Evolutionary conservation across 129 eudicot genomes (phyloP).

Genomic region (Flaveria trinervia): DNA sequence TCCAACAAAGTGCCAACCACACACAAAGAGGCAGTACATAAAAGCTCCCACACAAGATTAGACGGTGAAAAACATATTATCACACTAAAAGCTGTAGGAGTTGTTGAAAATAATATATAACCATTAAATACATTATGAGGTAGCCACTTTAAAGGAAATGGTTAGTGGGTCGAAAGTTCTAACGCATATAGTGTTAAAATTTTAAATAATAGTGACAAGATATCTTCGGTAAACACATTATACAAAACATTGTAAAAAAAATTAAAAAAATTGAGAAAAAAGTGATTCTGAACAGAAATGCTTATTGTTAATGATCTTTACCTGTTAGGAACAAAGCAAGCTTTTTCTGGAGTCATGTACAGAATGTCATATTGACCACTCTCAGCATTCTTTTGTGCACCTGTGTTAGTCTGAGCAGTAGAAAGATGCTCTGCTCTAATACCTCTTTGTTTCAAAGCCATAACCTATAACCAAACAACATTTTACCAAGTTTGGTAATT

Average conservation of each 20-base stretch:
- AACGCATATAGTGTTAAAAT: neutral
- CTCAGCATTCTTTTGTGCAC: constrained; percentile 63
- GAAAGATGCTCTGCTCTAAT: constrained; percentile 78
- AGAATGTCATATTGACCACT: constrained; percentile 63
- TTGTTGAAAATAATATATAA: constrained; percentile 2
- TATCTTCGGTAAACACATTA: neutral
- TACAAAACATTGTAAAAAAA: neutral
- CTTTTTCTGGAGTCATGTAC: constrained; percentile 95
- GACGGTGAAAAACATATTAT: constrained; percentile 1
- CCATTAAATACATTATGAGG: neutral
- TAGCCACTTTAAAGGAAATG: neutral
- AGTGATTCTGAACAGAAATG: neutral
- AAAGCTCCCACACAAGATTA: neutral
- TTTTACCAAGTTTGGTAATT: constrained; percentile 1
- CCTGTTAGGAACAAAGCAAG: constrained; percentile 66
- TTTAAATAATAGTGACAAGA: neutral
- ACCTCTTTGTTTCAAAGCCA: constrained; percentile 90
- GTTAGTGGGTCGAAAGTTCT: neutral
- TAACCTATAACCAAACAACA: constrained; percentile 52
- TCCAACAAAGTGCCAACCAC: constrained; percentile 21
- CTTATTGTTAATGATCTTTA: constrained; percentile 25
- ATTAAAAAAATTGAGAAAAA: neutral
- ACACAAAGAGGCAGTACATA: constrained; percentile 11
- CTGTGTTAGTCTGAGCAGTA: constrained; percentile 66
- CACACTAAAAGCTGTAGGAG: neutral